These are phyloP conservation scores for Imleria badia DNA, from an alignment of 768 basidiomycete genomes.

Conservation along the genomic window DNA sequence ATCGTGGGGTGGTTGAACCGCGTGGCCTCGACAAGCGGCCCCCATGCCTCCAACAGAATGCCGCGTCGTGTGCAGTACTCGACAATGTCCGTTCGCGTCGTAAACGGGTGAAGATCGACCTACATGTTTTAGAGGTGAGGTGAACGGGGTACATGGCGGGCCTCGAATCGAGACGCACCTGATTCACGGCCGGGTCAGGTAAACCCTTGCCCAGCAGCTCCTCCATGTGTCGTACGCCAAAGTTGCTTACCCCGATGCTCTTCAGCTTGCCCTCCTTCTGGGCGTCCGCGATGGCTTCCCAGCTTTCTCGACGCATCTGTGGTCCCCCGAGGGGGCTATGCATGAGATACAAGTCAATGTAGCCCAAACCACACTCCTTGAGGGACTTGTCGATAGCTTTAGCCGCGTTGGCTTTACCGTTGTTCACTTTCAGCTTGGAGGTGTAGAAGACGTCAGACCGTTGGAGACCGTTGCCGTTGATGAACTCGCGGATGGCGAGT, in stretches of 20 bases:
- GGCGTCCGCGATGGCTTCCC: slow-evolving; percentile 1
- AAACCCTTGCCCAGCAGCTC: slow-evolving; percentile 48
- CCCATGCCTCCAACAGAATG: slow-evolving; percentile 60
- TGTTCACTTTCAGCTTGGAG: slow-evolving; percentile 64
- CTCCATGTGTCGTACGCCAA: slow-evolving; percentile 44
- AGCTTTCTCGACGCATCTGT: slow-evolving; percentile 4
- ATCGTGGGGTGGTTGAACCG: slow-evolving; percentile 62
- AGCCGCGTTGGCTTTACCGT: slow-evolving; percentile 42
- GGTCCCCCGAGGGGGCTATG: slow-evolving; percentile 4
- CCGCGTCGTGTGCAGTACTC: slow-evolving; percentile 50
- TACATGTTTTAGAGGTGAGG: slow-evolving; percentile 19
- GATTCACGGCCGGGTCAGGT: slow-evolving; percentile 59
- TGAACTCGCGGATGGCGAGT: slow-evolving; percentile 57
- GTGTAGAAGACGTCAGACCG: slow-evolving; percentile 60
- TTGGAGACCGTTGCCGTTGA: slow-evolving; percentile 41
- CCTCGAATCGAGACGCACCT: slow-evolving; percentile 37
- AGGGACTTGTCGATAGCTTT: slow-evolving; percentile 55
- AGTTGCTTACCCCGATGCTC: slow-evolving; percentile 5
- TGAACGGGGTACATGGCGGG: background rate
- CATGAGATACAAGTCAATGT: slow-evolving; percentile 3
- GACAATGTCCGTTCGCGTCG: slow-evolving; percentile 63
- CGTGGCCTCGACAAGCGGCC: slow-evolving; percentile 39
- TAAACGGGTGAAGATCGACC: slow-evolving; percentile 68
- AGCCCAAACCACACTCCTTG: slow-evolving; percentile 34
- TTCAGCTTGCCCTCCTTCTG: background rate